phyloP scores from a whole-genome alignment of 345 rosid species.

The Odontarrhena argentea region DNA sequence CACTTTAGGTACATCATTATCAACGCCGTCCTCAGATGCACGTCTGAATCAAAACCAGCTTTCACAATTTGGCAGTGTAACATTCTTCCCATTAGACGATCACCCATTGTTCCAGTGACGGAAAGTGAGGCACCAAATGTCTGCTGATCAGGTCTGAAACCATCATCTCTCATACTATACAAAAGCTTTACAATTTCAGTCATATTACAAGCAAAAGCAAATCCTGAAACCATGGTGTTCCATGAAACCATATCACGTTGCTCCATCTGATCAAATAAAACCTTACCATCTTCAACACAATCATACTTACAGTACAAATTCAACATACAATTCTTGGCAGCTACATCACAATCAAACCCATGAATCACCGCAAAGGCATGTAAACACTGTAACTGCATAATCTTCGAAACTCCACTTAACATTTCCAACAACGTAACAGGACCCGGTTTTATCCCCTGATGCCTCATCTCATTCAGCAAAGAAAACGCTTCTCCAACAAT shows the following conservation, averaged over 20 bases:
- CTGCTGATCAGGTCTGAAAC: conserved; percentile 51
- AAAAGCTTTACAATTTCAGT: conserved; percentile 48
- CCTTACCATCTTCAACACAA: conserved; percentile 47
- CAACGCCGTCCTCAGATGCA: conserved; percentile 61
- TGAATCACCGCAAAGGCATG: conserved; percentile 49
- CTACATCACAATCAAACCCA: conserved; percentile 50
- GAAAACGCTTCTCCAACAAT: conserved; percentile 38
- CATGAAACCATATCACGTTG: conserved; percentile 58
- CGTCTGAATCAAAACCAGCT: conserved; percentile 49
- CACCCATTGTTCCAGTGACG: conserved; percentile 44
- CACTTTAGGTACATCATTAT: conserved; percentile 71
- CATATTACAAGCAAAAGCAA: conserved; percentile 46
- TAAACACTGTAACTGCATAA: conserved; percentile 45
- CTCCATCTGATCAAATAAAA: conserved; percentile 50
- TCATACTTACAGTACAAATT: conserved; percentile 52
- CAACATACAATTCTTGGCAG: conserved; percentile 50
- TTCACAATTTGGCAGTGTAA: conserved; percentile 61
- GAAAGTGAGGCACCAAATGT: conserved; percentile 50
- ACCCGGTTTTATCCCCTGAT: conserved; percentile 47
- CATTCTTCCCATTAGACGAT: conserved; percentile 51
- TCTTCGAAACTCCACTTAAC: conserved; percentile 48
- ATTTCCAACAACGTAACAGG: conserved; percentile 58
- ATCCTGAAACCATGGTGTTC: conserved; percentile 58
- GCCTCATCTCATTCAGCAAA: conserved; percentile 53
- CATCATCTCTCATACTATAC: conserved; percentile 46